These are phyloP conservation scores for Tilletia walkeri DNA, from an alignment of 1,284 basidiomycete genomes.

Conservation along the genomic window DNA sequence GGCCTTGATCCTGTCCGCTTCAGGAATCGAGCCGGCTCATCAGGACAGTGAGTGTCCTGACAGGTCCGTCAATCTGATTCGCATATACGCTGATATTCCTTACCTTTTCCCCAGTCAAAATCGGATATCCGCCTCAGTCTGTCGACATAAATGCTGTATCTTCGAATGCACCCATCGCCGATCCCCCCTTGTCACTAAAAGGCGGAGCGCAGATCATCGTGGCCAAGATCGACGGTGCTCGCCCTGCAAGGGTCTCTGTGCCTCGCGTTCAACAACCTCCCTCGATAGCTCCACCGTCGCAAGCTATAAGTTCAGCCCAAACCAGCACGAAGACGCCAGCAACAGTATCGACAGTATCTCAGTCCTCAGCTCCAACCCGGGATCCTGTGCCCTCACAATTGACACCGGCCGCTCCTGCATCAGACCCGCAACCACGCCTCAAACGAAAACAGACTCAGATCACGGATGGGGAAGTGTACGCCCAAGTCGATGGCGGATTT, in stretches of 20 bases:
- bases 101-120: not conserved
- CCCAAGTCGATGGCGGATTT: slow-evolving; percentile 11
- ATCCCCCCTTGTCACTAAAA: not conserved
- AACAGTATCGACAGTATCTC: not conserved
- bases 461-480: slow-evolving; percentile 12
- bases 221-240: not conserved
- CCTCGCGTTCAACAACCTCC: not conserved
- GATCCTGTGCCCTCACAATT: not conserved
- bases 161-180: not conserved
- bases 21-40: not conserved
- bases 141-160: not conserved
- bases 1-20: not conserved
- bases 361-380: not conserved
- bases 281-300: not conserved
- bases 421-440: not conserved
- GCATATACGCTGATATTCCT: not conserved
- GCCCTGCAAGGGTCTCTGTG: not conserved
- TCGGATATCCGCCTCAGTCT: not conserved
- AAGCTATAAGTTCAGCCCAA: not conserved
- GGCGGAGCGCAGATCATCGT: slow-evolving; percentile 2
- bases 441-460: not conserved
- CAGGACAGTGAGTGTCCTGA: slow-evolving; percentile 2
- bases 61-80: not conserved
- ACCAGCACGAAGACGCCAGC: not conserved
- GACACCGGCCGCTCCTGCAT: not conserved